These are phyloP conservation scores for Penicillium atrosanguineum DNA, from an alignment of 495 filamentous ascomycete genomes.

Conservation along the genomic window DNA sequence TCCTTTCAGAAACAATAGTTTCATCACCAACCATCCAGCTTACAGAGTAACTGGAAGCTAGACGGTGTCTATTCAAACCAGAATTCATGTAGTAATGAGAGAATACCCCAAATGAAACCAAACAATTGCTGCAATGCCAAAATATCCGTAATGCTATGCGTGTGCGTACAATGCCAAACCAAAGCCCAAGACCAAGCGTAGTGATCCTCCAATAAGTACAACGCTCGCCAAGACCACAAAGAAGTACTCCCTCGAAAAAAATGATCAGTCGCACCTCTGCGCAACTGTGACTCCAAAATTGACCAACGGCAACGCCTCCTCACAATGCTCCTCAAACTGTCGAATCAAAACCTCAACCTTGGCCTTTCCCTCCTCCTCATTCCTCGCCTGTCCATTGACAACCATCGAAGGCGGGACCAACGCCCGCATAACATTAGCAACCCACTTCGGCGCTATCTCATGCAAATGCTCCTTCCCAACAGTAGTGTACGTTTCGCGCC, in stretches of 20 bases:
- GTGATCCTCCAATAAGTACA: background rate
- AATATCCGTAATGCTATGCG: background rate
- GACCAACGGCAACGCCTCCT: constrained; percentile 13
- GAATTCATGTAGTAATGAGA: too few species aligned
- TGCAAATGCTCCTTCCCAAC: constrained; percentile 12
- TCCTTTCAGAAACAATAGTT: too few species aligned
- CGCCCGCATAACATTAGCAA: constrained; percentile 15
- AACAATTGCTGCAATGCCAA: too few species aligned
- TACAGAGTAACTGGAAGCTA: too few species aligned
- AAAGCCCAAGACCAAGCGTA: background rate
- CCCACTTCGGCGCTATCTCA: constrained; percentile 12
- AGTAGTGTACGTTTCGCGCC: constrained; percentile 12
- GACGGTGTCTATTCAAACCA: too few species aligned
- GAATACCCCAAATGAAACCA: too few species aligned
- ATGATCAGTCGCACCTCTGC: constrained; percentile 9
- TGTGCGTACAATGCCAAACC: background rate
- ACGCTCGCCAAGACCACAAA: background rate
- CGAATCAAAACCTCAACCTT: constrained; percentile 20
- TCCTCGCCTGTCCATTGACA: constrained; percentile 12
- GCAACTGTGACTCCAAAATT: constrained; percentile 22
- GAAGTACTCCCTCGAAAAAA: background rate
- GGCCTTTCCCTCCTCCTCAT: constrained; percentile 8
- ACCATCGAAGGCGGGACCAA: constrained; percentile 17
- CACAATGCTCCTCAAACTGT: constrained; percentile 16
- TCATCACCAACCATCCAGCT: too few species aligned